These are phyloP conservation scores for Trypanosoma mega DNA, from an alignment of 208 protist species.

Conservation along the genomic window DNA sequence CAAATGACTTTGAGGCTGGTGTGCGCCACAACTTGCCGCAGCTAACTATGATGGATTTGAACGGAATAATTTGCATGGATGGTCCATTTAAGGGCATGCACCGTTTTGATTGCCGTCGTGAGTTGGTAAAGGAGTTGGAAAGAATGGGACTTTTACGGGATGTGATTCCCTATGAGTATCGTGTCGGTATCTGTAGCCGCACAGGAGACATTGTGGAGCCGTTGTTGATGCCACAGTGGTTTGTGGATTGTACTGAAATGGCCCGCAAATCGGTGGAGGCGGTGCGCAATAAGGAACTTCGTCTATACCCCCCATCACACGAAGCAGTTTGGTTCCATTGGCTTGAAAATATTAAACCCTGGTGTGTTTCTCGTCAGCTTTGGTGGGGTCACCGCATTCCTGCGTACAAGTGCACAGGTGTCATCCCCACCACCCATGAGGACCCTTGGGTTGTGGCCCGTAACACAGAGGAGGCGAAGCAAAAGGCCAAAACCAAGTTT, in stretches of 20 bases:
- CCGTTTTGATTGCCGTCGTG: conserved; percentile 94
- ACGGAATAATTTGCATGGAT: conserved; percentile 94
- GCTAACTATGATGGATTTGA: conserved; percentile 96
- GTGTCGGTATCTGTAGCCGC: conserved; percentile 95
- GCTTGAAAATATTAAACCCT: conserved; percentile 96
- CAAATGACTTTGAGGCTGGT: conserved; percentile 99
- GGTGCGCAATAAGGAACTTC: conserved; percentile 89
- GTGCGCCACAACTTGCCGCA: conserved; percentile 95
- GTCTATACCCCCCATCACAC: conserved; percentile 94
- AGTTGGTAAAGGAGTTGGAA: conserved; percentile 91
- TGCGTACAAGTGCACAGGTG: conserved; percentile 93
- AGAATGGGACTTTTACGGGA: conserved; percentile 91
- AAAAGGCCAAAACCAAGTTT: conserved; percentile 88
- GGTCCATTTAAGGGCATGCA: conserved; percentile 94
- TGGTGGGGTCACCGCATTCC: conserved; percentile 99
- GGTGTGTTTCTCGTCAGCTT: conserved; percentile 99
- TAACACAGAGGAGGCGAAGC: conserved; percentile 92
- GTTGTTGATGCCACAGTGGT: conserved; percentile 99
- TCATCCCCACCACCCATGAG: conserved; percentile 26
- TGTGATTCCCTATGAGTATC: conserved; percentile 94
- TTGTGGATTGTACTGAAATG: conserved; percentile 94
- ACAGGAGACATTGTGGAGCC: conserved; percentile 99
- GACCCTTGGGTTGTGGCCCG: conserved; percentile 94
- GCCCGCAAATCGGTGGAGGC: conserved; percentile 80
- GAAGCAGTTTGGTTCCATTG: conserved; percentile 95